Evolutionary conservation across 2,329 filamentous ascomycete species (phyloP).

Genomic region (Fusarium albosuccineum): DNA sequence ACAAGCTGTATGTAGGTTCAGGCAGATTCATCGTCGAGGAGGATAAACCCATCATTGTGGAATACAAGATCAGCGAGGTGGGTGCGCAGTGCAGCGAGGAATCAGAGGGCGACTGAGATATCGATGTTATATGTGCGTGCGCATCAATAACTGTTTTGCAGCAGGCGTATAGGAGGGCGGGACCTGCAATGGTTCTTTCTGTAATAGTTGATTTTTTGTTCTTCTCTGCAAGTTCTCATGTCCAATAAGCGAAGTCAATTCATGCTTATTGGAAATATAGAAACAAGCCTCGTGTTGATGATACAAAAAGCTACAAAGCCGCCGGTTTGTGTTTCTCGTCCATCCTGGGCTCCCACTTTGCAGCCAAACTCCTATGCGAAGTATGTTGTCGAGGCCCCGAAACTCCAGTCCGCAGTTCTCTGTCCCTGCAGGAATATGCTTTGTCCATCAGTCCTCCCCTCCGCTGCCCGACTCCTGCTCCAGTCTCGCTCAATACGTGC

Average conservation of each 20-base stretch:
- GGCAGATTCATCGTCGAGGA: slow-evolving; percentile 56
- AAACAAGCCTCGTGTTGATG: slow-evolving; percentile 35
- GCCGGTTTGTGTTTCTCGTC: slow-evolving; percentile 20
- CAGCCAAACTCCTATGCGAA: slow-evolving; percentile 31
- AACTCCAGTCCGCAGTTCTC: slow-evolving; percentile 43
- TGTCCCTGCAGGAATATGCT: slow-evolving; percentile 40
- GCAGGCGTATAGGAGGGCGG: neutral
- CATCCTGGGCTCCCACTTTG: slow-evolving; percentile 21
- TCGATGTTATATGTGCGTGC: neutral
- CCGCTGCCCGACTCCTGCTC: slow-evolving; percentile 15
- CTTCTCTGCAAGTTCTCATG: slow-evolving; percentile 12
- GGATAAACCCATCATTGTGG: slow-evolving; percentile 52
- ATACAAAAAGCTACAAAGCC: slow-evolving; percentile 25
- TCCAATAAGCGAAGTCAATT: slow-evolving; percentile 41
- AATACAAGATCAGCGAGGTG: slow-evolving; percentile 60
- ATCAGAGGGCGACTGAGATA: slow-evolving; percentile 11
- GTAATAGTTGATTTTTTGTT: slow-evolving; percentile 5
- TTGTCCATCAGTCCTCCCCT: slow-evolving; percentile 12
- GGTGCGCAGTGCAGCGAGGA: slow-evolving; percentile 41
- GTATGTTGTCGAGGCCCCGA: slow-evolving; percentile 32
- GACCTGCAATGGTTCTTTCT: neutral
- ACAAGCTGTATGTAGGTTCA: slow-evolving; percentile 57
- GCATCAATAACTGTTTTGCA: slow-evolving; percentile 1
- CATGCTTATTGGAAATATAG: slow-evolving; percentile 29
- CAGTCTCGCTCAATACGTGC: slow-evolving; percentile 34